phyloP scores from a whole-genome alignment of 768 basidiomycete species.

The Suillus subaureus region DNA sequence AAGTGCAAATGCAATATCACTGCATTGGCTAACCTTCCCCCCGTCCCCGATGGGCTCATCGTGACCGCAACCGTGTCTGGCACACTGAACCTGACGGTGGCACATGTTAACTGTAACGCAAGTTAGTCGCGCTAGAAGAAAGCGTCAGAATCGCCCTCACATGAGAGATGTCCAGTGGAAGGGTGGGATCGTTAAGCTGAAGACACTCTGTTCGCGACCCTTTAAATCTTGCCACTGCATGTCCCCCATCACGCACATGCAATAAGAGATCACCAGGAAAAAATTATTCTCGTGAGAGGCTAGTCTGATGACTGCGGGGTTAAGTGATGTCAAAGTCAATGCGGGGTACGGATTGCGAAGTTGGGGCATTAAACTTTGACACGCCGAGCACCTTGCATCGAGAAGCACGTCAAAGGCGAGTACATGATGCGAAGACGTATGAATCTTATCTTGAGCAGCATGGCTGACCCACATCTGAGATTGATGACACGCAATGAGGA shows the following conservation, averaged over 20 bases:
- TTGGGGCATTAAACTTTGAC: conserved; percentile 16
- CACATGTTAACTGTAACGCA: conserved; percentile 38
- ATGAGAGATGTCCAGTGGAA: neutral
- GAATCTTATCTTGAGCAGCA: conserved; percentile 19
- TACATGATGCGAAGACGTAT: conserved; percentile 25
- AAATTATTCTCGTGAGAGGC: neutral
- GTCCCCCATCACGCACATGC: conserved; percentile 8
- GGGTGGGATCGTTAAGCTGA: conserved; percentile 3
- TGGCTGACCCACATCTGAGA: conserved; percentile 23
- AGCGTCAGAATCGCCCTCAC: neutral
- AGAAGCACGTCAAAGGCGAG: conserved; percentile 21
- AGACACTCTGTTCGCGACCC: conserved; percentile 4
- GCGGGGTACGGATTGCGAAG: conserved; percentile 14
- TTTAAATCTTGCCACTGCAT: conserved; percentile 25
- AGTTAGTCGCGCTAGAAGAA: neutral
- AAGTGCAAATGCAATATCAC: neutral
- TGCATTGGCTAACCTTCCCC: conserved; percentile 28
- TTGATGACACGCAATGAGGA: conserved; percentile 13
- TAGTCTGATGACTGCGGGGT: conserved; percentile 4
- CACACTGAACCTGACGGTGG: conserved; percentile 41
- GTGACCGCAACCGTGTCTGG: conserved; percentile 43
- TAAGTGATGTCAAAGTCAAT: conserved; percentile 5
- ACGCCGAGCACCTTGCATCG: conserved; percentile 14
- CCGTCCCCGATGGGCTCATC: conserved; percentile 29
- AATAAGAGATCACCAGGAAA: conserved; percentile 11